Conservation (phyloP, 1,284 basidiomycete species). For the Exsudoporus floridanus region DNA sequence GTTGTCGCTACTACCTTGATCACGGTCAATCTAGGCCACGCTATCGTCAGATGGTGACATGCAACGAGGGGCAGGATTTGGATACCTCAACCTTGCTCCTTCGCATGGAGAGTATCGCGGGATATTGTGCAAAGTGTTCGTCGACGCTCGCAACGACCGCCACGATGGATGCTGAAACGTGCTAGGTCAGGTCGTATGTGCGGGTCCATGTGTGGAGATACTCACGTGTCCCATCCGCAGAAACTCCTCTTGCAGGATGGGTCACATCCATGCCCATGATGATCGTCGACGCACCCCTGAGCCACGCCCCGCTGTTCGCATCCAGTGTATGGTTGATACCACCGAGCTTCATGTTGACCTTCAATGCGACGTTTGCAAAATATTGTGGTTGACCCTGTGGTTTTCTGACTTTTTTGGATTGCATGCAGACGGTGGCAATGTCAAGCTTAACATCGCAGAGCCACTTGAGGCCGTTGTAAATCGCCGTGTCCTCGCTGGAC, state of each 20-base stretch:
- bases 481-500: slow-evolving; percentile 61
- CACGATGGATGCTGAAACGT: slow-evolving; percentile 58
- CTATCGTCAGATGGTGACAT: neutral
- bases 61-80: neutral
- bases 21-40: slow-evolving; percentile 57
- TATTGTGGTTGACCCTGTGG: slow-evolving; percentile 42
- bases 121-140: slow-evolving; percentile 65
- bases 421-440: slow-evolving; percentile 68
- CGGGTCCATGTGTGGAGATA: neutral
- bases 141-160: slow-evolving; percentile 76
- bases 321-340: slow-evolving; percentile 73
- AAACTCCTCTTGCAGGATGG: slow-evolving; percentile 56
- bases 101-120: slow-evolving; percentile 65
- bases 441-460: slow-evolving; percentile 66
- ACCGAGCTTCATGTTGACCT: slow-evolving; percentile 78
- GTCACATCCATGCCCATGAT: slow-evolving; percentile 82
- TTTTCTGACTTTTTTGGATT: slow-evolving; percentile 57
- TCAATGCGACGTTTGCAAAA: slow-evolving; percentile 35
- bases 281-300: slow-evolving; percentile 64
- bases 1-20: slow-evolving; percentile 34
- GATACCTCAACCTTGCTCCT: slow-evolving; percentile 63
- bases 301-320: slow-evolving; percentile 49
- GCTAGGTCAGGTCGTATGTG: neutral
- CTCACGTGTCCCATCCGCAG: slow-evolving; percentile 53
- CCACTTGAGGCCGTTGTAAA: slow-evolving; percentile 72